Evolutionary conservation across 768 basidiomycete genomes (phyloP), one percentile per base, ranked within the genome.

Genomic region (Pleurotus tuber-regium): DNA sequence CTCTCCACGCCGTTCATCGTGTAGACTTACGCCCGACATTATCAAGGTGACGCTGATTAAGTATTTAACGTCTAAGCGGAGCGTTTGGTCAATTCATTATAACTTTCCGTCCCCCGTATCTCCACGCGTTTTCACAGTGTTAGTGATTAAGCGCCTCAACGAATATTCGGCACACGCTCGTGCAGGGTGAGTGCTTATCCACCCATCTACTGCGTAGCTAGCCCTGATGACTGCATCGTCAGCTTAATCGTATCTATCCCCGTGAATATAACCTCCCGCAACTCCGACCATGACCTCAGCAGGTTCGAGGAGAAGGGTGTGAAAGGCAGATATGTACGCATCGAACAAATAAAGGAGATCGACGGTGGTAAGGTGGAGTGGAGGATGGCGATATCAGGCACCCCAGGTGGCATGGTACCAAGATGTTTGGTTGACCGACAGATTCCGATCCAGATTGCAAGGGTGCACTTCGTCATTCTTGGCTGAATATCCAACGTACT

Each of bases 11-110:
- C n/a, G n/a, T n/a, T n/a, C n/a, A n/a, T n/a, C n/a, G n/a, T 23
- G 31, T 57, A 85, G 84, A 58, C 83, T 77, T 59, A 71, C 82
- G 1, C 63, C 70, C 1, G 69, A 71, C 16, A 73, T 86, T 58
- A 73, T 78, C 63, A 80, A 80, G 59, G 79, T 76, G 3, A 74
- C 73, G 5, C 63, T 70, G 36, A 66, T 86, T 61, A 76, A 78
- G 63, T 70, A 70, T 30, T 67, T 85, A 48, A 82, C 81, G 1
- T 70, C 75, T 12, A 75, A 67, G 8, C 76, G 78, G 54, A 71
- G 76, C 2, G 75, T 85, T 55, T 86, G 83, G 84, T 74, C 79
- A 0, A 62, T 80, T 52, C 75, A 76, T 54, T 82, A 82, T 60
- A 75, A 70, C 11, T 82, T 79, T 60, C 69, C 77, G 1, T 71